These are phyloP conservation scores for Orbilia blumenaviensis DNA, from an alignment of 2,329 filamentous ascomycete species.

Conservation along the genomic window DNA sequence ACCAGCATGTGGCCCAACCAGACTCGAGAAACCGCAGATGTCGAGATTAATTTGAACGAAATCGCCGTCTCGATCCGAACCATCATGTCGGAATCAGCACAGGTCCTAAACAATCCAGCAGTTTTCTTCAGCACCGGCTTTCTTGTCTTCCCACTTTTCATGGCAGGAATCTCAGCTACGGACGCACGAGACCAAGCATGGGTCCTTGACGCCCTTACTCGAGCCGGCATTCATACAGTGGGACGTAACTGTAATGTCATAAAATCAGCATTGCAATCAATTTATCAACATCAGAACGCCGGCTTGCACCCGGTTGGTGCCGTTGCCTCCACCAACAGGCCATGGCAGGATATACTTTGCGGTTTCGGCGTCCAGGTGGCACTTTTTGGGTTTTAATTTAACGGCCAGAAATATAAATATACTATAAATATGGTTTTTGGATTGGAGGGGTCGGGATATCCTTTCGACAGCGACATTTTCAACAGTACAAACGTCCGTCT, in stretches of 20 bases:
- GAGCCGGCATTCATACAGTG: slow-evolving; percentile 44
- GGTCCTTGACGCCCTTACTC: slow-evolving; percentile 64
- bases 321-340: slow-evolving; percentile 27
- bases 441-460: background rate
- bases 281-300: slow-evolving; percentile 42
- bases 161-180: slow-evolving; percentile 64
- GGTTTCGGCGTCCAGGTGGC: slow-evolving; percentile 51
- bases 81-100: slow-evolving; percentile 58
- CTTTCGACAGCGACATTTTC: slow-evolving; percentile 25
- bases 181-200: slow-evolving; percentile 63
- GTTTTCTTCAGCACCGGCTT: slow-evolving; percentile 62
- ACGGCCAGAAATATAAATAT: slow-evolving; percentile 1
- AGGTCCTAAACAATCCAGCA: slow-evolving; percentile 57
- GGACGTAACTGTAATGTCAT: slow-evolving; percentile 48
- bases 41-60: slow-evolving; percentile 62
- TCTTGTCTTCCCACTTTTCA: slow-evolving; percentile 67
- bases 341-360: slow-evolving; percentile 51
- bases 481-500: slow-evolving; percentile 24
- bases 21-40: slow-evolving; percentile 62
- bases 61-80: slow-evolving; percentile 64
- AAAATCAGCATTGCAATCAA: slow-evolving; percentile 37
- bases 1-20: slow-evolving; percentile 67
- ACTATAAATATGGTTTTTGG: background rate
- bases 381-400: slow-evolving; percentile 51
- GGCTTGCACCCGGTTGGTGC: slow-evolving; percentile 32